phyloP scores from a whole-genome alignment of 148 eudicot species.

The Fagopyrum homotropicum region DNA sequence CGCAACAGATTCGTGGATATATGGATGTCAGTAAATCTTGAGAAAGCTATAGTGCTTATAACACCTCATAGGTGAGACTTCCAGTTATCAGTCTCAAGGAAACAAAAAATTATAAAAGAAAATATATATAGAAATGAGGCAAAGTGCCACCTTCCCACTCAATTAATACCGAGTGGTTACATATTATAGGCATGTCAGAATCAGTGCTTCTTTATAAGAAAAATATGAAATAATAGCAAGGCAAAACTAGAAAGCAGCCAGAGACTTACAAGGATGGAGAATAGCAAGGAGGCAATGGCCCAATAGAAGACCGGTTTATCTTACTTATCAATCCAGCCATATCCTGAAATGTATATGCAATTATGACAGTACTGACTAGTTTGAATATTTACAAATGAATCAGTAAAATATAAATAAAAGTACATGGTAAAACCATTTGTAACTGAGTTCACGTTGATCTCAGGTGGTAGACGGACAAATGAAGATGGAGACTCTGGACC shows the following conservation, averaged over 20 bases:
- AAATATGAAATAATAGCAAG: not conserved
- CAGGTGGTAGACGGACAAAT: not conserved
- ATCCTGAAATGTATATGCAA: slow-evolving; percentile 52
- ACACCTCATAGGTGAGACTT: not conserved
- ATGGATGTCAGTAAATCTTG: not conserved
- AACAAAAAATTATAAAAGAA: not conserved
- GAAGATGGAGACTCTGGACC: not conserved
- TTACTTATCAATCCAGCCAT: slow-evolving; percentile 99
- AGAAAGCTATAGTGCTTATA: not conserved
- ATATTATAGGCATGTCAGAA: not conserved
- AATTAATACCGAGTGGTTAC: not conserved
- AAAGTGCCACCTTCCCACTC: not conserved
- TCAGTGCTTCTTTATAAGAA: not conserved
- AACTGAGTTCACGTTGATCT: not conserved
- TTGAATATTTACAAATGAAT: not conserved
- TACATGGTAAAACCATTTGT: not conserved
- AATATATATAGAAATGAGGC: not conserved
- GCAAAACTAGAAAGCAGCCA: not conserved
- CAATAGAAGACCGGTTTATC: slow-evolving; percentile 91
- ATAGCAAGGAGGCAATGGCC: slow-evolving; percentile 94
- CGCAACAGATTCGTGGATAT: not conserved
- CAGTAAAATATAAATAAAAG: not conserved
- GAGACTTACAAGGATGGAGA: slow-evolving; percentile 86
- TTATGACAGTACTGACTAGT: slow-evolving; percentile 3
- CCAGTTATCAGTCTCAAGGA: not conserved